Evolutionary conservation across 495 filamentous ascomycete species (phyloP).

Genomic region (Talaromyces liani): DNA sequence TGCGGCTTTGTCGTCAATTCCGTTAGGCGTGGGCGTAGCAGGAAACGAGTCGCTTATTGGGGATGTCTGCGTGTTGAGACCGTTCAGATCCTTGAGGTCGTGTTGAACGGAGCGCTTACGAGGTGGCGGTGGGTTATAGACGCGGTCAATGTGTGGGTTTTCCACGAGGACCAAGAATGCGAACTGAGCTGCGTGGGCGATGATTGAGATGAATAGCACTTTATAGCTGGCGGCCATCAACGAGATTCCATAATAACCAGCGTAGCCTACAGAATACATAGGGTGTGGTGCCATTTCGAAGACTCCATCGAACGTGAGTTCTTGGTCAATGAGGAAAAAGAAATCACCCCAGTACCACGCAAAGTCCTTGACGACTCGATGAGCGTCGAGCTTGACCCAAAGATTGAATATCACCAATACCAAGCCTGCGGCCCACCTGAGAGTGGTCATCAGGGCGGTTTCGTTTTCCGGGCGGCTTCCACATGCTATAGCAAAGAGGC

Average conservation of each 20-base stretch:
- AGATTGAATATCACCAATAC: conserved; percentile 87
- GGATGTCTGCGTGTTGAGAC: not conserved
- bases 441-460: conserved; percentile 53
- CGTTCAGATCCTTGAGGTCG: not conserved
- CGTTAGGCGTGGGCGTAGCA: conserved; percentile 4
- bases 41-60: conserved; percentile 7
- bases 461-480: conserved; percentile 66
- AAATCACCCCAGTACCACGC: conserved; percentile 99
- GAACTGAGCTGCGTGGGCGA: conserved; percentile 92
- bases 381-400: conserved; percentile 97
- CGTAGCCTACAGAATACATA: conserved; percentile 98
- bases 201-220: conserved; percentile 90
- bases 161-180: conserved; percentile 84
- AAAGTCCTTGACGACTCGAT: conserved; percentile 98
- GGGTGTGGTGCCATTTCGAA: conserved; percentile 99
- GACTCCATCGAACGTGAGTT: conserved; percentile 95
- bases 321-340: conserved; percentile 97
- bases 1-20: conserved; percentile 19
- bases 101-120: conserved; percentile 46
- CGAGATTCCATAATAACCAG: conserved; percentile 98
- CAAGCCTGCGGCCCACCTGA: conserved; percentile 77
- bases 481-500: conserved; percentile 89
- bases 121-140: conserved; percentile 83
- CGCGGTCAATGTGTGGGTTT: conserved; percentile 97
- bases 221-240: conserved; percentile 97